Evolutionary conservation across 2,329 filamentous ascomycete genomes (phyloP), one percentile per base, ranked within the genome.

Genomic region (Penicillium sp.): DNA sequence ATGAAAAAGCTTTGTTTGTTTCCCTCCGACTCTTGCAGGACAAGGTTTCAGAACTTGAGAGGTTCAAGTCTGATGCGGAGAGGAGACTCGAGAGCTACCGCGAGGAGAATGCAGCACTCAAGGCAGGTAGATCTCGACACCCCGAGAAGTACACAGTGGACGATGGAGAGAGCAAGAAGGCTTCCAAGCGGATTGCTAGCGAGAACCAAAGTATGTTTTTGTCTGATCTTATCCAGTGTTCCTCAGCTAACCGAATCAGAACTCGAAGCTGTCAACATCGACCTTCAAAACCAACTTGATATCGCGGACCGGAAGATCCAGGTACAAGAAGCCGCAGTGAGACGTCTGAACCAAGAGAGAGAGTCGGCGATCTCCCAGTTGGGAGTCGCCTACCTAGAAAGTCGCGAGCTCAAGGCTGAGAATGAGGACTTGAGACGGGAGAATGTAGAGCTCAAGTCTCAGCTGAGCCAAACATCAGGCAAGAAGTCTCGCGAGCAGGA

Each of bases 1-100:
- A 88, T 49, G 86, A 88, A 61, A 86, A 88, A 69, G 82, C 81
- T 2, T 80, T 88, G 48, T 86, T 85, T 65, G 78, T 83, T n/a
- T 84, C 84, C 11, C 74, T 88, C 16, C 80, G 85, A 52, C 72
- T 84, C 19, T 71, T 87, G 11, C 80, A 86, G 62, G 83, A 85
- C 43, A 84, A 83, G 65, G 79, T 87, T 42, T 74, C 79, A 0
- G 77, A 82, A 50, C 75, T 88, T 47, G 84, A 88, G 65, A 72
- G 76, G 52, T 81, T 83, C 60, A 84, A 84, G 54, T 78, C 78
- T 7, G 79, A 83, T 50, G 70, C 73, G 6, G 80, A 83, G 58
- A 77, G 72, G 63, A 77, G 73, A 57, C 71, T 83, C 16, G 78
- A 83, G 46, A 78, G 82, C 26, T 75, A 83, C 52, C 81, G 84